A percentile compares a stretch with the other conserved stretches of the same genome.
phyloP scores from a whole-genome alignment of 163 green algal genomes.

The Scenedesmus sp. region DNA sequence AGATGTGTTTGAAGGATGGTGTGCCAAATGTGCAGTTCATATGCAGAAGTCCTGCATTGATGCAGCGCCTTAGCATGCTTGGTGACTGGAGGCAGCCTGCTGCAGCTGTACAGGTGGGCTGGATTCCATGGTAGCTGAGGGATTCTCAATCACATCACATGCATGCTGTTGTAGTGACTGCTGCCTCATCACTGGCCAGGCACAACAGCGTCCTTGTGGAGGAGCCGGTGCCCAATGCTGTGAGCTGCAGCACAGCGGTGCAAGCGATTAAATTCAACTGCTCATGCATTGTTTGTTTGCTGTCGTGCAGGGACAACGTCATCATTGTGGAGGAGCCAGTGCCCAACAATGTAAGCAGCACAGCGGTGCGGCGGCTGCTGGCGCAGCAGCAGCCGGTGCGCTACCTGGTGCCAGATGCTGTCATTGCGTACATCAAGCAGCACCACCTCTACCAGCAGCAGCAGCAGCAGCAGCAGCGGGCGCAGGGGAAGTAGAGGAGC shows the following conservation, averaged over 20 bases:
- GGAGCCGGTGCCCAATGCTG: conserved; percentile 70
- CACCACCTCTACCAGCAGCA: conserved; percentile 70
- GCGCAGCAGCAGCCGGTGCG: conserved; percentile 66
- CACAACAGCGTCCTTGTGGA: conserved; percentile 70
- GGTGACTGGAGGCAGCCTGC: no score
- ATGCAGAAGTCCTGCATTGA: no score
- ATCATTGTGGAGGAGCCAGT: conserved; percentile 76
- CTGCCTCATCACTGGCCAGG: not conserved
- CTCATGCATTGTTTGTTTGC: not conserved
- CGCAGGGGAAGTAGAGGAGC: not conserved
- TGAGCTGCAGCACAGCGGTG: conserved; percentile 73
- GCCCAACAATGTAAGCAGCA: conserved; percentile 76
- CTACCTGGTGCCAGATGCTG: conserved; percentile 76
- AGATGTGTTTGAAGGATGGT: not conserved
- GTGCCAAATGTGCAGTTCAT: no score
- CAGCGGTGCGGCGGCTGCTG: conserved; percentile 69
- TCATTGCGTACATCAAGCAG: conserved; percentile 76
- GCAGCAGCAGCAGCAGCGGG: not conserved
- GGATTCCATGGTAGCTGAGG: no score
- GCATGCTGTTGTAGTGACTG: no score
- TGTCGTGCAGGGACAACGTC: conserved; percentile 56
- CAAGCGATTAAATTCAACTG: not conserved
- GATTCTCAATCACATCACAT: no score
- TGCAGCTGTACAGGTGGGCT: no score
- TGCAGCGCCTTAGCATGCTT: no score